Percentiles rank a stretch among this genome's conserved stretches.
These are phyloP conservation scores for Triangularia verruculosa DNA, from an alignment of 2,329 filamentous ascomycete genomes.

Conservation along the genomic window DNA sequence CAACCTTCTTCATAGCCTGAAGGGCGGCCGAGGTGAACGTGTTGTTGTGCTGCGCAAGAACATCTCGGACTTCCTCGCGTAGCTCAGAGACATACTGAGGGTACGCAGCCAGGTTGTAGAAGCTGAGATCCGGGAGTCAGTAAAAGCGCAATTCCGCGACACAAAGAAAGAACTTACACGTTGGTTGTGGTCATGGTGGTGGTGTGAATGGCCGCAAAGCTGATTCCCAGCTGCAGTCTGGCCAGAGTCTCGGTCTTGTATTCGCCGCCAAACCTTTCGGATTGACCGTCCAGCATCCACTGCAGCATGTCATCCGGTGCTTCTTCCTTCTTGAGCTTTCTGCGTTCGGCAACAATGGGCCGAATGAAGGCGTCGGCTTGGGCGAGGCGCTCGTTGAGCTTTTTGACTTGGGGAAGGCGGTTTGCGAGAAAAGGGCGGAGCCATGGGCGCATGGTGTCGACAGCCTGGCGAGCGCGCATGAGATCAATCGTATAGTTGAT, in stretches of 20 bases:
- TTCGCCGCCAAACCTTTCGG: constrained; percentile 31
- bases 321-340: constrained; percentile 24
- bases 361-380: constrained; percentile 36
- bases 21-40: constrained; percentile 30
- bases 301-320: constrained; percentile 48
- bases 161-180: constrained; percentile 26
- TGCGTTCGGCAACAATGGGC: constrained; percentile 36
- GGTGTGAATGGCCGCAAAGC: constrained; percentile 52
- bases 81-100: constrained; percentile 50
- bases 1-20: constrained; percentile 35
- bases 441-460: constrained; percentile 32
- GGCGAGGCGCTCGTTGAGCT: constrained; percentile 32
- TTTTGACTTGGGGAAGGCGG: constrained; percentile 36
- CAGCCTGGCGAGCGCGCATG: constrained; percentile 34
- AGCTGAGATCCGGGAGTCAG: constrained; percentile 14
- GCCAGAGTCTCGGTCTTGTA: constrained; percentile 37
- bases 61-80: constrained; percentile 47
- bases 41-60: constrained; percentile 35
- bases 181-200: constrained; percentile 46
- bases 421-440: constrained; percentile 34
- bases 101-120: constrained; percentile 51
- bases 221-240: constrained; percentile 42
- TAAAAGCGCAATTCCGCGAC: not conserved
- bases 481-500: constrained; percentile 47
- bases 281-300: constrained; percentile 43